Conservation (phyloP, 108 stramenopile genomes). For the Pseudonitzschia pungens region DNA sequence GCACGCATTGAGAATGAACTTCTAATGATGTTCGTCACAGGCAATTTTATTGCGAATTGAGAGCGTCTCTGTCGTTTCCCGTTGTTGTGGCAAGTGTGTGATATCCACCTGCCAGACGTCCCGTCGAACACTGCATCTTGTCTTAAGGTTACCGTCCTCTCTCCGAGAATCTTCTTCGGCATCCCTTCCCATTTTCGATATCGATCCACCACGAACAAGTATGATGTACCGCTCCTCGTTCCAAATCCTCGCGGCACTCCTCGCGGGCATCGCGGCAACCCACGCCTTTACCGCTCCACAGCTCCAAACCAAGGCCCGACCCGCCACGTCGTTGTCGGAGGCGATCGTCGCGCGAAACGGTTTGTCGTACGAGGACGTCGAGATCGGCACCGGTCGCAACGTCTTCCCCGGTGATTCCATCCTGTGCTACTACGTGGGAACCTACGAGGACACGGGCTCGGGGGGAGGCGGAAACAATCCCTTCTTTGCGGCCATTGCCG, state of each 20-base stretch:
- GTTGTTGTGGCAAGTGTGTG: too few relatives aligned
- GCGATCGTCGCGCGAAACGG: slow-evolving; percentile 27
- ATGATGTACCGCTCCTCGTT: not conserved
- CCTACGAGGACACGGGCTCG: slow-evolving; percentile 2
- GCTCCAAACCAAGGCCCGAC: not conserved
- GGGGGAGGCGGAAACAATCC: slow-evolving; percentile 5
- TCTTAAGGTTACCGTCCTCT: too few relatives aligned
- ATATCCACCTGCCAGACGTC: too few relatives aligned
- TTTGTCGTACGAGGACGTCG: slow-evolving; percentile 28
- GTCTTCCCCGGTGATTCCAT: slow-evolving; percentile 31
- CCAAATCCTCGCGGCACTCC: not conserved
- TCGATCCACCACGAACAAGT: too few relatives aligned
- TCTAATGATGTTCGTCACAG: too few relatives aligned
- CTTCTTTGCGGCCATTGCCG: slow-evolving; percentile 2
- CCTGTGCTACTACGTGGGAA: slow-evolving; percentile 27
- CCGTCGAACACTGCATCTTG: too few relatives aligned
- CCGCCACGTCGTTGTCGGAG: not conserved
- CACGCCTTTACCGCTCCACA: not conserved
- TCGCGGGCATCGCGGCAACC: not conserved
- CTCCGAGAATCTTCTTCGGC: too few relatives aligned
- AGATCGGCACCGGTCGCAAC: slow-evolving; percentile 21
- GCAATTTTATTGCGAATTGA: too few relatives aligned
- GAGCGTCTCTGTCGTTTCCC: too few relatives aligned
- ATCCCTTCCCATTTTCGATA: too few relatives aligned
- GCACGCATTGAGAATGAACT: too few relatives aligned